Evolutionary conservation across 2,329 filamentous ascomycete species (phyloP).

Genomic region (Microsporum canis): DNA sequence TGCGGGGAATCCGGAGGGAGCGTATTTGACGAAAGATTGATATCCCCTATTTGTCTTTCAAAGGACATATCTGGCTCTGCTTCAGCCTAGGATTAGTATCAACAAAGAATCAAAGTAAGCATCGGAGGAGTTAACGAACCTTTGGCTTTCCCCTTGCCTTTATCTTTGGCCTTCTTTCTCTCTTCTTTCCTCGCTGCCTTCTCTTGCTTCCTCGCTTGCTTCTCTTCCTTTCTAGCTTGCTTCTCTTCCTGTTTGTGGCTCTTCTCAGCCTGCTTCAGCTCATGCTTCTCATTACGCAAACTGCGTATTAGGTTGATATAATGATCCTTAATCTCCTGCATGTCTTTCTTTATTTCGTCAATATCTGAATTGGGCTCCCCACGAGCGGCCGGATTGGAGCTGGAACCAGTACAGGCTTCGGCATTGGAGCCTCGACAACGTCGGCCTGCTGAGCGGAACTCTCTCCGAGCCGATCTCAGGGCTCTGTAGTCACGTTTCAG

Average conservation of each 20-base stretch:
- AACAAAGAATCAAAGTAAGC: background rate
- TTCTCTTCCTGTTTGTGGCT: slow-evolving; percentile 14
- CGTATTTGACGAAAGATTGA: background rate
- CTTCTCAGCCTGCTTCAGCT: slow-evolving; percentile 15
- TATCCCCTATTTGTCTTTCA: background rate
- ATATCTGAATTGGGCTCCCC: background rate
- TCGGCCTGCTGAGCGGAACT: background rate
- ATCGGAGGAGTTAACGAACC: background rate
- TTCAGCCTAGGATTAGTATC: background rate
- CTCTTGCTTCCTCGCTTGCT: slow-evolving; percentile 7
- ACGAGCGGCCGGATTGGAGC: background rate
- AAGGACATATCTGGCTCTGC: background rate
- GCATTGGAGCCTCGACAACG: slow-evolving; percentile 10
- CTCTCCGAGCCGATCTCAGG: slow-evolving; percentile 9
- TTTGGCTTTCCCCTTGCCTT: slow-evolving; percentile 5
- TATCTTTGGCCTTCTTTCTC: slow-evolving; percentile 8
- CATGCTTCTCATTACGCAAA: slow-evolving; percentile 18
- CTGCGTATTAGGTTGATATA: slow-evolving; percentile 27
- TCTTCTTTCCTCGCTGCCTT: slow-evolving; percentile 4
- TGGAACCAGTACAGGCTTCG: slow-evolving; percentile 23
- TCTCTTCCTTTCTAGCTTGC: slow-evolving; percentile 9
- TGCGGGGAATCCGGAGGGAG: background rate
- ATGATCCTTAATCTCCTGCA: slow-evolving; percentile 27
- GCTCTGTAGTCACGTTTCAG: slow-evolving; percentile 9
- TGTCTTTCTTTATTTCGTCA: slow-evolving; percentile 21